phyloP scores from a whole-genome alignment of 305 asterid genomes.

The Rubia balearica region DNA sequence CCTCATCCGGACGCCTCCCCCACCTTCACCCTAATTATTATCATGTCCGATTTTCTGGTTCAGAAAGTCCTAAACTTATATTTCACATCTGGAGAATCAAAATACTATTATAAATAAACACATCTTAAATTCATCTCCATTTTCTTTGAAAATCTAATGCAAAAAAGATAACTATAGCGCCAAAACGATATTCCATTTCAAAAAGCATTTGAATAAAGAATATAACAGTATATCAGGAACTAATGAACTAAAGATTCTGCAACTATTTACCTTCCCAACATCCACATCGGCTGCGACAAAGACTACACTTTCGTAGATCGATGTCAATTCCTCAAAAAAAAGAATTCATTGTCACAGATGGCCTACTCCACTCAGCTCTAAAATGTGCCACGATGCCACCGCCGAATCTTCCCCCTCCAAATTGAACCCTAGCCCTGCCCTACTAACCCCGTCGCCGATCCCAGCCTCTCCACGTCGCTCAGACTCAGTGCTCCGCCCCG shows the following conservation, averaged over 20 bases:
- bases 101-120: not conserved
- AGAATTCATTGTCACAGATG: conserved; percentile 46
- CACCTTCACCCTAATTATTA: not conserved
- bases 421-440: too few species aligned
- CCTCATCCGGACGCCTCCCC: too few species aligned
- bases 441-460: too few species aligned
- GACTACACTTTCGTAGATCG: conserved; percentile 20
- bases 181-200: too few species aligned
- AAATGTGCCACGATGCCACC: conserved; percentile 43
- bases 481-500: too few species aligned
- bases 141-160: not conserved
- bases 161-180: too few species aligned
- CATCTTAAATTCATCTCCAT: not conserved
- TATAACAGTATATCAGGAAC: too few species aligned
- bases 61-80: not conserved
- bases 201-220: too few species aligned
- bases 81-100: not conserved
- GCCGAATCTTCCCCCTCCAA: too few species aligned
- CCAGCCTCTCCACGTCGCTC: too few species aligned
- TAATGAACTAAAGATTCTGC: too few species aligned
- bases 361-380: conserved; percentile 50
- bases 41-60: not conserved
- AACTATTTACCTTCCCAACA: conserved; percentile 37
- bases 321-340: conserved; percentile 34
- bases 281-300: conserved; percentile 50